Evolutionary conservation across 495 filamentous ascomycete species (phyloP), one percentile per base, ranked within the genome.

Genomic region (Aspergillus indologenus): DNA sequence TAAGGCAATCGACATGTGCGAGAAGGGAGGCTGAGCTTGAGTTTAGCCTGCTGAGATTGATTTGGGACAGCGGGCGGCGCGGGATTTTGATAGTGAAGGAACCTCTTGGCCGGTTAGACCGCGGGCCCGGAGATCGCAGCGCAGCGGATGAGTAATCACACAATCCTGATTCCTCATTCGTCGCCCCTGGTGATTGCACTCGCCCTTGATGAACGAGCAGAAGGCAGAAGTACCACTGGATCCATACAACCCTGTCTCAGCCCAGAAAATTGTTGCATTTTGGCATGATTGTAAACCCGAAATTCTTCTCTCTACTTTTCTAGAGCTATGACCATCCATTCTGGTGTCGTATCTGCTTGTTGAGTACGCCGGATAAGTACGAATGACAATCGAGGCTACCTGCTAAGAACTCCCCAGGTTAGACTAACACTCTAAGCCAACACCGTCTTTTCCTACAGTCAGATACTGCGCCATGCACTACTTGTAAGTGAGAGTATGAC

Each of bases 1-100:
- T 79, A 62, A 31, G 60, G 62, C 22, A 65, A 44, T 60, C 24
- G 57, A 57, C 59, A 57, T 62, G 62, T 67, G 64, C 61, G n/a
- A 58, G 65, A 63, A 7, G 65, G 63, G 67, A 70, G 72, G 68
- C 66, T 54, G 34, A 57, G 58, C 22, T 49, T 19, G 52, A 47
- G 43, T 49, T 54, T 57, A 48, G 54, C 34, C 34, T 40, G 34
- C 34, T 7, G 34, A 40, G 5, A 40, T 4, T 29, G 26, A 40
- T 40, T 40, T 40, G 2, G 12, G 34, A 7, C 12, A 2, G 5
- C 5, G 34, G 34, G 34, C 26, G 26, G n/a, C 34, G 45, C n/a
- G 50, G 50, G 59, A 29, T 51, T 48, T 4, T 22, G 29, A 19
- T 51, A 21, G 56, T 53, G 52, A 47, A 26, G 31, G 46, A 57